Base-by-base conservation (phyloP, 2,329 filamentous ascomycete species). In the Fusarium nematophilum region DNA sequence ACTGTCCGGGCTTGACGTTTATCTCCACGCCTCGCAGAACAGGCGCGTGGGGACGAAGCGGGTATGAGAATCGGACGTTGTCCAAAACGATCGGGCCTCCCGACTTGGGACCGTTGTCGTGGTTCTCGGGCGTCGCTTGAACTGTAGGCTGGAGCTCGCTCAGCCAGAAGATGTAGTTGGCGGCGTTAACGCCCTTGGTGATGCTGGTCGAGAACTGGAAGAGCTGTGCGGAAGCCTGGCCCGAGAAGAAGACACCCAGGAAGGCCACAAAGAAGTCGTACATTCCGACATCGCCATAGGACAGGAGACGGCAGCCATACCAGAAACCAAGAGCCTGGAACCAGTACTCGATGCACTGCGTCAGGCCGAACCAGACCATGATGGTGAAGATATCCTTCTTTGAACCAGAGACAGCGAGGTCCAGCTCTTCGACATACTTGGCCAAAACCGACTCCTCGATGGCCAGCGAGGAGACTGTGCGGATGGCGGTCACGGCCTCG, bases 31-130 rank as follows among this genome's bases (percentile, higher is more conserved):
- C 77, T 4, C 77, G 70, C 1, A 83, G 68, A 54, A 81, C 75
- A 25, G 74, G 69, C 1, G 72, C 66, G 48, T 77, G 65, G 18
- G 77, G 74, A 18, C 79, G 71, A 46, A 78, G 66, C 3, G 88
- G 86, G 59, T 91, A 91, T 3, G 85, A 79, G 69, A 91, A 91
- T 17, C 80, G 75, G n/a, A 90, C 79, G 26, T 83, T 72, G 7
- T 79, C 76, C 55, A 89, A 80, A 11, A 79, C 75, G 3, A 88
- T 76, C 0, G 43, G 59, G 6, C 63, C 61, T 37, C 70, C 73
- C 1, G 70, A 62, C 13, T 70, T 71, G 2, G 79, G 79, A 0
- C 71, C 73, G 1, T 70, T 72, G 25, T 74, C 64, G 9, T 64
- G 61, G 64, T 81, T 81, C 26, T 76, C 67, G 2, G 70, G 64